Evolutionary conservation across 2,329 filamentous ascomycete species (phyloP), one percentile per base, ranked within the genome.

Genomic region (Alternaria arbusti): DNA sequence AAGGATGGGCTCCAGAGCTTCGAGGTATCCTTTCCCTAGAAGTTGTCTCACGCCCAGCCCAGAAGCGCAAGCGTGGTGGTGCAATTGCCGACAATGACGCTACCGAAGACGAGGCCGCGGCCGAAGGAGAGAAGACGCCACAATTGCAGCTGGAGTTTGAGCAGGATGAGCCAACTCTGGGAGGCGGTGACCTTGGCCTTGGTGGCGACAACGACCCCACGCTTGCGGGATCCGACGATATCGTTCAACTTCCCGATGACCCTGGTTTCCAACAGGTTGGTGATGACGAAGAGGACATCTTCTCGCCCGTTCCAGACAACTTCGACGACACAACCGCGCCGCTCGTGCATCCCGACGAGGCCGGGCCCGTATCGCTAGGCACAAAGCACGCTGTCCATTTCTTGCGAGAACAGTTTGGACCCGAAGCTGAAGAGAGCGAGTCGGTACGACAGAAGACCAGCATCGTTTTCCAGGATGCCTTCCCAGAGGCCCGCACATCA

Each of bases 311-410:
- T 15, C 73, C 78, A 6, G 79, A 91, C 13, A 87, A 88, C 30
- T 93, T 96, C 72, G 93, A 97, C 71, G 92, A 94, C 46, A 95
- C 92, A 0, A 90, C 89, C 40, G 88, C 87, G 23, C 91, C 92
- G 11, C 81, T 93, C 4, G 87, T 94, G 5, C 92, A 96, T 74
- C 92, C 94, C 11, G 89, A 89, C 28, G 94, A 97, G 68, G 93
- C 89, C 67, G 94, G 94, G 0, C 92, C 93, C 0, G 91, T 98
- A 9, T 97, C 94, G 0, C 82, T 97, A 17, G 94, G 93, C 64
- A 99, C 96, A 11, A 96, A 96, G 81, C 94, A 97, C 75, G 96
- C 96, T 32, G 96, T 99, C 20, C 95, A 99, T 80, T 88, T 98
- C 57, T 88, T 99, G 9, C 91, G 96, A 58, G 94, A 97, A 62